Base-by-base conservation (phyloP, 805 yeast genomes). In the Candida piceae region DNA sequence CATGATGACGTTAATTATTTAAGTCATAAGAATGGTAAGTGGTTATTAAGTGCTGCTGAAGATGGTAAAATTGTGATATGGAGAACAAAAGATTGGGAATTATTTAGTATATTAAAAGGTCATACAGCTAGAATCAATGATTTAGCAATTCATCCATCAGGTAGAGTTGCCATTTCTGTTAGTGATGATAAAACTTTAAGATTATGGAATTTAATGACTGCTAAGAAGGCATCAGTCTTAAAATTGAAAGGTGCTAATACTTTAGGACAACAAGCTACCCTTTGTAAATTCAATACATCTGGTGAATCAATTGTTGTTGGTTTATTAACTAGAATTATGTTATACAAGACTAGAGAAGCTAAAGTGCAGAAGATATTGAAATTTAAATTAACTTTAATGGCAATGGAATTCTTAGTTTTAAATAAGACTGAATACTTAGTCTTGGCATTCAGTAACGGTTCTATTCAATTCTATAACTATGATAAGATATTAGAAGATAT, bases 11-110 rank as follows among this genome's bases (percentile, higher is more conserved):
- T 20, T 20, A 6, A 7, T 20, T 55, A 42, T 27, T 42, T 48
- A 11, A 39, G 46, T 10, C 63, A 57, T 34, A 72, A 72, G 37
- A 62, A 69, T n/a, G 88, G 87, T 3, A 87, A 81, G 54, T 93
- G 98, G 98, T 69, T 93, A 24, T 63, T 93, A 18, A 82, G 94
- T 10, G 95, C 93, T 1, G 84, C 89, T 2, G 95, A 84, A 30
- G 97, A 93, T 57, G 95, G 96, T 17, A 81, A 79, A 41, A 78
- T 93, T 32, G 76, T 87, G 35, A 74, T 93, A 29, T 93, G 98
- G 98, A 72, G 97, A 60, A 84, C 93, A 3, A 87, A 85, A 58
- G 98, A 93, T 63, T 93, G 98, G 98, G 97, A 93, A 56, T 72
- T 78, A 29, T 80, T 86, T 57, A 95, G 93, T 4, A 78, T 80